phyloP scores from a whole-genome alignment of 2,329 filamentous ascomycete species.

The Fusarium setosum region DNA sequence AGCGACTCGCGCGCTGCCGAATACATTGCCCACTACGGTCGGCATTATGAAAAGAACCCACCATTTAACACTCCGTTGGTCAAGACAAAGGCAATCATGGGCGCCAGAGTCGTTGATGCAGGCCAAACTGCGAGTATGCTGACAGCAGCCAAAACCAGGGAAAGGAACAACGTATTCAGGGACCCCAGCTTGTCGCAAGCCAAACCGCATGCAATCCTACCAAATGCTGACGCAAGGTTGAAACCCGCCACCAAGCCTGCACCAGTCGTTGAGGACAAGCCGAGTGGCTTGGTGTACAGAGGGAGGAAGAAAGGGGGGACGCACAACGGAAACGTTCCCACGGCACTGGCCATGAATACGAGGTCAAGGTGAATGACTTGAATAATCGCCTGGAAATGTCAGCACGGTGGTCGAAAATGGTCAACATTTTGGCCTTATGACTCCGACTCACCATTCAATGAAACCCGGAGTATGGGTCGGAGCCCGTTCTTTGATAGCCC shows the following conservation, averaged over 20 bases:
- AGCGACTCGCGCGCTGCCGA: constrained; percentile 63
- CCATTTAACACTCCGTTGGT: constrained; percentile 70
- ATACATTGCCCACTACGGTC: constrained; percentile 68
- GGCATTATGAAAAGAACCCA: constrained; percentile 73
- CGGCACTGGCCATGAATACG: constrained; percentile 64
- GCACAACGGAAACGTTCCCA: constrained; percentile 69
- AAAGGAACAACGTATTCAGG: constrained; percentile 63
- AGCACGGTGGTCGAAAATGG: neutral
- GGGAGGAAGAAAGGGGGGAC: constrained; percentile 71
- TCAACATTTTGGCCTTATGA: neutral
- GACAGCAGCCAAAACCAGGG: constrained; percentile 61
- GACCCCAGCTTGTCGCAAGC: constrained; percentile 64
- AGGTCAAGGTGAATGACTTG: constrained; percentile 61
- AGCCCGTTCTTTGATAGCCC: constrained; percentile 59
- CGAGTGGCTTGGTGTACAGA: constrained; percentile 63
- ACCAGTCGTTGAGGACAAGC: constrained; percentile 61
- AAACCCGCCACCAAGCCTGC: constrained; percentile 70
- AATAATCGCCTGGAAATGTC: constrained; percentile 57
- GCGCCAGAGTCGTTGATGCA: constrained; percentile 62
- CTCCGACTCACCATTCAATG: constrained; percentile 61
- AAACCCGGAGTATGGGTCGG: constrained; percentile 40
- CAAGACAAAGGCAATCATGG: constrained; percentile 66
- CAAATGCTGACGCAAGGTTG: constrained; percentile 68
- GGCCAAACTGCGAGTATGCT: constrained; percentile 72
- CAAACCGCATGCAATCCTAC: constrained; percentile 64